Conservation (phyloP, 176 grass and related monocot genomes). For the barley (Hordeum vulgare) region MorexV3_pseudomolecules_assembly NC_058522.1:520838173-520838672, state of each 20-base stretch:
- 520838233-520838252: slow-evolving; percentile 91
- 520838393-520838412: slow-evolving; percentile 51
- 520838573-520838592: neutral
- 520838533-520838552: neutral
- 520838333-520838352: slow-evolving; percentile 64
- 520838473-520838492: slow-evolving; percentile 13
- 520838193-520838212: slow-evolving; percentile 82
- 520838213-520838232: slow-evolving; percentile 85
- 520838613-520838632: slow-evolving; percentile 80
- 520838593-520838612: neutral
- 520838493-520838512: slow-evolving; percentile 10
- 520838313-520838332: slow-evolving; percentile 44
- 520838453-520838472: neutral
- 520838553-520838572: neutral
- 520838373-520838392: slow-evolving; percentile 52
- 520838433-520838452: slow-evolving; percentile 94
- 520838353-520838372: slow-evolving; percentile 76
- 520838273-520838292: slow-evolving; percentile 86
- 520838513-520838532: neutral
- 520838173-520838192: slow-evolving; percentile 18
- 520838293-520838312: slow-evolving; percentile 77
- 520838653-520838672: slow-evolving; percentile 97
- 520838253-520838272: slow-evolving; percentile 86
- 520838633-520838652: slow-evolving; percentile 93
- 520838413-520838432: slow-evolving; percentile 97